Evolutionary conservation across 176 grass and related monocot genomes (phyloP).

Genomic region (Tillandsia leiboldiana): DNA sequence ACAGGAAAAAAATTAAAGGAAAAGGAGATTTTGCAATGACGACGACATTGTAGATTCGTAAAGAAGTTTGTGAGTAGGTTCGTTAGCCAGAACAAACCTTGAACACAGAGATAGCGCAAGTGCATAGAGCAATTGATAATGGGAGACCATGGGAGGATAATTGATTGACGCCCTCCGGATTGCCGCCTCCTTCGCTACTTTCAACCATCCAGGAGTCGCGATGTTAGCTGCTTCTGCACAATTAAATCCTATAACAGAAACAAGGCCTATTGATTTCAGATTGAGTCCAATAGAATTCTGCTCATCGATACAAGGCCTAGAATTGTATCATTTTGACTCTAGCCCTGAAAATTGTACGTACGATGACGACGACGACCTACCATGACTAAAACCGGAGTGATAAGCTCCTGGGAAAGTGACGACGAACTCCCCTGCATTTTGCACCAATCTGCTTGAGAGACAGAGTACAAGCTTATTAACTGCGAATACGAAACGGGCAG

Average conservation of each 20-base stretch:
- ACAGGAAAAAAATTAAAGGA: not conserved
- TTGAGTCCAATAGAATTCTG: too few relatives aligned
- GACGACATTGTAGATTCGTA: not conserved
- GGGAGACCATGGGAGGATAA: constrained; percentile 70
- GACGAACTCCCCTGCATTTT: constrained; percentile 96
- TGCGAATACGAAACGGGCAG: constrained; percentile 6
- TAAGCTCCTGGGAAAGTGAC: constrained; percentile 95
- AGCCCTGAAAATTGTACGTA: too few relatives aligned
- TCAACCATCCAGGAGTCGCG: constrained; percentile 92
- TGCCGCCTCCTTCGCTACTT: constrained; percentile 82
- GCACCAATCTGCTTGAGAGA: constrained; percentile 60
- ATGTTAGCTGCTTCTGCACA: constrained; percentile 92
- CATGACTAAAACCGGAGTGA: constrained; percentile 78
- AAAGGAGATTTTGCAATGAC: not conserved
- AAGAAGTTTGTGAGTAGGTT: too few relatives aligned
- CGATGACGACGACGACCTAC: constrained; percentile 17
- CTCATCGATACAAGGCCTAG: too few relatives aligned
- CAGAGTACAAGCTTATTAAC: not conserved
- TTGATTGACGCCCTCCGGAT: constrained; percentile 91
- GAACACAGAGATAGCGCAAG: constrained; percentile 60
- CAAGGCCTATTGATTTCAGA: not conserved
- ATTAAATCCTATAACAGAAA: constrained; percentile 65
- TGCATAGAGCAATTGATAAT: constrained; percentile 87
- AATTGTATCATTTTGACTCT: too few relatives aligned
- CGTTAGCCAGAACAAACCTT: constrained; percentile 35